These are phyloP conservation scores for Backusella westeae DNA, from an alignment of 192 early-diverging fungal species.

Conservation along the genomic window DNA sequence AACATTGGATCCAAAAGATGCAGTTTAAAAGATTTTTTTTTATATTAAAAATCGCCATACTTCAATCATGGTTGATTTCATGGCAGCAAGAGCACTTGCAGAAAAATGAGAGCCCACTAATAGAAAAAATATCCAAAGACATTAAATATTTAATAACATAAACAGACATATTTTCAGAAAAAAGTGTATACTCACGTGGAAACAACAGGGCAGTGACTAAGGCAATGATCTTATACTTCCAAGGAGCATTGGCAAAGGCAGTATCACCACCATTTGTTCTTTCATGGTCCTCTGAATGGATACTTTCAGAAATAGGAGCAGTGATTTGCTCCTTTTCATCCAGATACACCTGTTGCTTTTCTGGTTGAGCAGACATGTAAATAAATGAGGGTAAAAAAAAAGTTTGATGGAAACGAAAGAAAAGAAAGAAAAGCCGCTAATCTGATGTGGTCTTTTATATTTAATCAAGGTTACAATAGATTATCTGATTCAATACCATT, in stretches of 20 bases:
- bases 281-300: neutral
- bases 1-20: neutral
- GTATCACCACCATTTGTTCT: conserved; percentile 22
- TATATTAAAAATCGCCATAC: conserved; percentile 38
- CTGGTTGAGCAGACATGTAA: conserved; percentile 4
- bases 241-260: conserved; percentile 33
- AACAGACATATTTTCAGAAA: neutral
- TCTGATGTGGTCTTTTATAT: neutral
- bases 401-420: neutral
- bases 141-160: neutral
- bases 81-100: conserved; percentile 62
- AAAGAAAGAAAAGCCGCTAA: neutral
- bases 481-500: conserved; percentile 11
- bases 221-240: conserved; percentile 57
- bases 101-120: conserved; percentile 74
- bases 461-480: neutral
- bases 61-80: conserved; percentile 71
- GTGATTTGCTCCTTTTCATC: conserved; percentile 7
- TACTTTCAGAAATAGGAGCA: neutral
- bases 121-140: neutral
- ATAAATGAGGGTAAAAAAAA: neutral
- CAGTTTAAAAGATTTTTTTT: neutral
- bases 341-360: neutral
- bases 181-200: conserved; percentile 45
- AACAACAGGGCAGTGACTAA: conserved; percentile 57